phyloP scores from a whole-genome alignment of 2,329 filamentous ascomycete species.

The Sporothrix luriei region DNA sequence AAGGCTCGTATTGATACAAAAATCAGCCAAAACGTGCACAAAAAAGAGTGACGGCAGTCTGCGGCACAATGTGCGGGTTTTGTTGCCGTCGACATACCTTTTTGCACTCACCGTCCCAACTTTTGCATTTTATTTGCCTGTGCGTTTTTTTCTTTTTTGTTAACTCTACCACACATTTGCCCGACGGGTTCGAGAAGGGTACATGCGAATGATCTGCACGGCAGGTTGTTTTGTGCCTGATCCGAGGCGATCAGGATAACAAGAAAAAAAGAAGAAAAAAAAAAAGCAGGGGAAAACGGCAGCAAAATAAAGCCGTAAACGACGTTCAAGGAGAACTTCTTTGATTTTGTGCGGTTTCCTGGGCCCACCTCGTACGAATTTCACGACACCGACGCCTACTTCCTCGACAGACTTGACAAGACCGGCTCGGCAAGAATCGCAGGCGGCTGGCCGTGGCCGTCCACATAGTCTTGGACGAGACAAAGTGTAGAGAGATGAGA shows the following conservation, averaged over 20 bases:
- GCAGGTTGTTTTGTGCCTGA: slow-evolving; percentile 20
- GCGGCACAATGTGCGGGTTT: neutral
- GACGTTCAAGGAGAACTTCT: slow-evolving; percentile 1
- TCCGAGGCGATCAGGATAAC: slow-evolving; percentile 18
- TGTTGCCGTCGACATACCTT: neutral
- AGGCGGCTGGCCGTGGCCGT: neutral
- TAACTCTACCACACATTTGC: neutral
- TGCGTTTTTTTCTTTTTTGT: too few species aligned
- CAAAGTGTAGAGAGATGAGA: neutral
- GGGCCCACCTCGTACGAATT: neutral
- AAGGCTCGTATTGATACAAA: neutral
- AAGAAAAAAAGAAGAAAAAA: neutral
- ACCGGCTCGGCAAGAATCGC: neutral
- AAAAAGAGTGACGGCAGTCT: neutral
- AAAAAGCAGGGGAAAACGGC: neutral
- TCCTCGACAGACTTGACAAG: too few species aligned
- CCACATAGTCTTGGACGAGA: neutral
- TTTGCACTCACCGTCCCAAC: neutral
- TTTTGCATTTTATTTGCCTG: neutral
- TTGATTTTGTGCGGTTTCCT: neutral
- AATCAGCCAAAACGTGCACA: slow-evolving; percentile 10
- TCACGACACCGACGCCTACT: neutral
- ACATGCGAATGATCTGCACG: slow-evolving; percentile 20
- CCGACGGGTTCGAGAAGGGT: neutral
- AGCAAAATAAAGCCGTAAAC: neutral